Base-by-base conservation (phyloP, 208 protist species). In the Leishmania braziliensis region DNA sequence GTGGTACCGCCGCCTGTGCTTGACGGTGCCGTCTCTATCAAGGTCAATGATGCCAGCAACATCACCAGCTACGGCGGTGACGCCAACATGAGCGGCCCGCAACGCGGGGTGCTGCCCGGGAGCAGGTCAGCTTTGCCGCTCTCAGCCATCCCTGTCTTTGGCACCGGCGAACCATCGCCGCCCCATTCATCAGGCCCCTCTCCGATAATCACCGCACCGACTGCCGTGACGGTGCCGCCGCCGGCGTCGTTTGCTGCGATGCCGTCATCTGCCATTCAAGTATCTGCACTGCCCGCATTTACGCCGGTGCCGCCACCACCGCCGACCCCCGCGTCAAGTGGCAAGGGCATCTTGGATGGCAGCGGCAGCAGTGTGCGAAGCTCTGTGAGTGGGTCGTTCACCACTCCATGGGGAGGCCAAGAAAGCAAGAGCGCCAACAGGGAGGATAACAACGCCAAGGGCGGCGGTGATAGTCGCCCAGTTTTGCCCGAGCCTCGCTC, bases 381-480 rank as follows among this genome's bases (percentile, higher is more conserved):
- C 68, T 29, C 20, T 50, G 39, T 9, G 12, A 73, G 53, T 51
- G 20, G 29, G 26, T 73, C 20, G 43, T 53, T 51, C 29, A 26
- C 18, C 23, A 3, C 39, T 36, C 26, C 43, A 73, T 46, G 23
- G n/a, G 26, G 18, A 26, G 68, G 68, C 5, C 68, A 48, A 51
- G 62, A 63, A 48, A 77, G 56, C 54, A 80, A 26, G 16, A 60
- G 46, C 39, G 51, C 53, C 66, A 86, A 75, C 50, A 84, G 53
- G 20, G 66, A 60, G 43, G n/a, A 75, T 53, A 77, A 56, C 75
- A 73, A 46, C 69, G 63, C 62, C 8, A 68, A 56, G 29, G 77
- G 71, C 26, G 20, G 72, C 12, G 36, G 16, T 26, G 39, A n/a
- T 50, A 71, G 39, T 71, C 66, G 20, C 2, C 39, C 33, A 50